phyloP scores from a whole-genome alignment of 768 basidiomycete species.

The Naganishia antarctica region DNA sequence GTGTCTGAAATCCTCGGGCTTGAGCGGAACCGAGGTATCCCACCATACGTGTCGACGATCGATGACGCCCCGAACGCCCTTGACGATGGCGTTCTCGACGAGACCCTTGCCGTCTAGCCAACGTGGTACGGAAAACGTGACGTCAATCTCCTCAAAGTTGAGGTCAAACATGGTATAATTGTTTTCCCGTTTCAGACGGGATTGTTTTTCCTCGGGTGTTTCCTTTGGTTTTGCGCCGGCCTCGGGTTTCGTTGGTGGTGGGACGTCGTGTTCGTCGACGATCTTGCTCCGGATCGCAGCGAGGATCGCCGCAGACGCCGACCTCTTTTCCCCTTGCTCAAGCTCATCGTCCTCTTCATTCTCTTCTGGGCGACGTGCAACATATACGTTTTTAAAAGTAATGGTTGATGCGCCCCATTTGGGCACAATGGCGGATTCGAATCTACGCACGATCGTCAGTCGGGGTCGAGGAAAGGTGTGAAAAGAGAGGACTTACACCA shows the following conservation, averaged over 20 bases:
- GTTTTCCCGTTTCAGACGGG: constrained; percentile 34
- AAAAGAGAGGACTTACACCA: constrained; percentile 45
- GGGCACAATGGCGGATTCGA: constrained; percentile 91
- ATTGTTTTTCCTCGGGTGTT: constrained; percentile 19
- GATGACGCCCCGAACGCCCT: constrained; percentile 87
- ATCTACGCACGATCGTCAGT: constrained; percentile 52
- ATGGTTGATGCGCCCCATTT: constrained; percentile 95
- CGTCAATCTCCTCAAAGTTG: constrained; percentile 89
- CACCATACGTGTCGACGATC: constrained; percentile 81
- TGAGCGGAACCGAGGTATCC: constrained; percentile 74
- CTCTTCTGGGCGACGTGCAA: constrained; percentile 68
- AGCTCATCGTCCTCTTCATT: constrained; percentile 59
- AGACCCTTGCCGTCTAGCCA: constrained; percentile 97
- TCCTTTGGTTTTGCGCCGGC: constrained; percentile 22
- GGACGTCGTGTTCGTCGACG: constrained; percentile 17
- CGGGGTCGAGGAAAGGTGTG: not conserved
- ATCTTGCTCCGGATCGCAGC: constrained; percentile 13
- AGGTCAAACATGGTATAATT: constrained; percentile 91
- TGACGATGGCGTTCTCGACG: constrained; percentile 81
- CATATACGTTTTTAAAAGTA: constrained; percentile 93
- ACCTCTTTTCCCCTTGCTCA: constrained; percentile 17
- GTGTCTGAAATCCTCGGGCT: constrained; percentile 77
- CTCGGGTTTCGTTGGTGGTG: constrained; percentile 25
- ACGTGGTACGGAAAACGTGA: constrained; percentile 78
- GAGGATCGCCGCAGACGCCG: constrained; percentile 6